A percentile compares a stretch with the other conserved stretches of the same genome.
Conservation (phyloP, 2,329 filamentous ascomycete species). For the Bipolaris sorokiniana region DNA sequence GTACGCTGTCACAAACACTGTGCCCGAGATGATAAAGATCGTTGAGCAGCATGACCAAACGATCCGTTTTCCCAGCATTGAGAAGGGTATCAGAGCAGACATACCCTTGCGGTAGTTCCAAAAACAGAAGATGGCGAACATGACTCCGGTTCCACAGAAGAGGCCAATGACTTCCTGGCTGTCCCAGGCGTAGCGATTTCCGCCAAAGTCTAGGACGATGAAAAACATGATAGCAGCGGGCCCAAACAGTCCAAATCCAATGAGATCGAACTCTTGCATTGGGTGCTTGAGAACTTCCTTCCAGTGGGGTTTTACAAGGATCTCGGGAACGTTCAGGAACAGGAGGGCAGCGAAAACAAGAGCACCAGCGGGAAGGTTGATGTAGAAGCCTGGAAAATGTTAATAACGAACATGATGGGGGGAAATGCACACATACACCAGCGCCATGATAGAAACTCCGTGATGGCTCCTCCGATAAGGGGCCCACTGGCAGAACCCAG, state of each 20-base stretch:
- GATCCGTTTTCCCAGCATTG: constrained; percentile 15
- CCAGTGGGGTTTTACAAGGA: constrained; percentile 57
- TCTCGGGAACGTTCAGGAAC: constrained; percentile 49
- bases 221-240: constrained; percentile 56
- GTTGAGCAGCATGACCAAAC: constrained; percentile 45
- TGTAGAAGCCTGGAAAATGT: constrained; percentile 27
- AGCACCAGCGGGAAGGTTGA: constrained; percentile 49
- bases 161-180: constrained; percentile 60
- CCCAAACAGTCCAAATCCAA: constrained; percentile 54
- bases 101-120: constrained; percentile 64
- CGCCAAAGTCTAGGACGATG: constrained; percentile 59
- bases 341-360: constrained; percentile 51
- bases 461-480: constrained; percentile 56
- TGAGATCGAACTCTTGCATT: constrained; percentile 58
- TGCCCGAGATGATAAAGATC: constrained; percentile 65
- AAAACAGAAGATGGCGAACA: constrained; percentile 55
- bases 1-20: constrained; percentile 67
- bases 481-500: constrained; percentile 53
- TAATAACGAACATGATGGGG: neutral
- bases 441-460: constrained; percentile 53
- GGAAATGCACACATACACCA: constrained; percentile 45
- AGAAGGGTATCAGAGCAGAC: constrained; percentile 66
- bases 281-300: constrained; percentile 51
- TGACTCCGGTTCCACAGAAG: constrained; percentile 54
- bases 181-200: constrained; percentile 56